Conservation (phyloP, 2,329 filamentous ascomycete genomes). For the Hymenoscyphus fraxineus region DNA sequence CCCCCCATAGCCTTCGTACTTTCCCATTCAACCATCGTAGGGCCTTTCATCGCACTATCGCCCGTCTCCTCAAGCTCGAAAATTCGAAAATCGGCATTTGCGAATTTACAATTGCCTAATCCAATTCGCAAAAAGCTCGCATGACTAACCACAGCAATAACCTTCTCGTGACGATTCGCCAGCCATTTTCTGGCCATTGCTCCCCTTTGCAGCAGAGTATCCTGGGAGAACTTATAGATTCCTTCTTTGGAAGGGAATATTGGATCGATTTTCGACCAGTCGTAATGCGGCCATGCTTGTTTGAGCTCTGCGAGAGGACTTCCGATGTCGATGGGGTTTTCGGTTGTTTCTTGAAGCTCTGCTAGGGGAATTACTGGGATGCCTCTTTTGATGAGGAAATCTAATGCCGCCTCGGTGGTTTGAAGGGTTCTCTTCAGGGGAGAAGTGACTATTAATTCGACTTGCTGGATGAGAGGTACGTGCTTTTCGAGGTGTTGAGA, state of each 20-base stretch:
- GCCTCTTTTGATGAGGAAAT: constrained; percentile 10
- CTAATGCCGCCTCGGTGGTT: constrained; percentile 13
- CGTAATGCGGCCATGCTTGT: constrained; percentile 12
- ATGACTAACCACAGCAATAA: constrained; percentile 20
- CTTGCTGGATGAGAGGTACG: constrained; percentile 7
- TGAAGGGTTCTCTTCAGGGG: constrained; percentile 18
- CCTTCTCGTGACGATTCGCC: constrained; percentile 14
- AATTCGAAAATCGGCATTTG: constrained; percentile 19
- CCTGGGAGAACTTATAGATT: constrained; percentile 15
- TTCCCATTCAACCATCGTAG: constrained; percentile 16
- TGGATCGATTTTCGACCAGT: constrained; percentile 14
- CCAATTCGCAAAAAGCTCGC: constrained; percentile 19
- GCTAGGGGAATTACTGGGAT: constrained; percentile 9
- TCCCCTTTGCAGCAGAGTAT: constrained; percentile 13
- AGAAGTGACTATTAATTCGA: constrained; percentile 15
- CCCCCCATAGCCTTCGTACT: constrained; percentile 16
- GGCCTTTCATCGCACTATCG: constrained; percentile 4
- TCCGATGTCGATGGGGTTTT: constrained; percentile 18
- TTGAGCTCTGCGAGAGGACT: constrained; percentile 9
- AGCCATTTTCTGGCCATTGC: constrained; percentile 12
- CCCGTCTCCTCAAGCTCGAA: constrained; percentile 15
- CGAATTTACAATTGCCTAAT: constrained; percentile 15
- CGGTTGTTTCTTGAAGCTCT: constrained; percentile 18
- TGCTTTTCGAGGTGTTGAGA: constrained; percentile 10
- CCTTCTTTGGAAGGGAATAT: constrained; percentile 15